Conservation (phyloP, 768 basidiomycete genomes). For the Hypholoma sublateritium region DNA sequence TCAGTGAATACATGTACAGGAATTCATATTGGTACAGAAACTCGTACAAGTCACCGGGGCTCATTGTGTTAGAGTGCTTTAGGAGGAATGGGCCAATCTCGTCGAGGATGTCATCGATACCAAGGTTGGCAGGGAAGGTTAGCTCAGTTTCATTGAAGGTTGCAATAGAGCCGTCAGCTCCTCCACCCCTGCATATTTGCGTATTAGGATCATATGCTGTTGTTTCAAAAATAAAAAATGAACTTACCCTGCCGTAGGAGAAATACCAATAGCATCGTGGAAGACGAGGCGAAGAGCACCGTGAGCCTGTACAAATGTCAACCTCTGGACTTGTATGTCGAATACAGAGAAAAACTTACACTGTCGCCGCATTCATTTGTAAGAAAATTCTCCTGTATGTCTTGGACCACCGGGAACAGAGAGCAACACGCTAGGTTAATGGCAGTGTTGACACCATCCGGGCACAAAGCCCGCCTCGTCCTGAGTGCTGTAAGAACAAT, state of each 20-base stretch:
- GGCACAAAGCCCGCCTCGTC: conserved; percentile 6
- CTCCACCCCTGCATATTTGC: conserved; percentile 2
- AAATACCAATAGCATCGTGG: conserved; percentile 15
- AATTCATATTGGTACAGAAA: not conserved
- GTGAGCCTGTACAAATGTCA: conserved; percentile 6
- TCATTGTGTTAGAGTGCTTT: conserved; percentile 2
- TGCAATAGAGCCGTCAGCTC: not conserved
- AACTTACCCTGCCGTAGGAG: conserved; percentile 8
- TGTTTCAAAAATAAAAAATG: not conserved
- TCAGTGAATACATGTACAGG: not conserved
- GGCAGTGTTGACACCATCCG: conserved; percentile 5
- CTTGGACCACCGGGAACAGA: conserved; percentile 13
- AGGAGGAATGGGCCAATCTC: conserved; percentile 5
- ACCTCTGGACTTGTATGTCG: too few relatives aligned
- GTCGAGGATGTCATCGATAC: conserved; percentile 10
- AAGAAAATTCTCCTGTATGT: conserved; percentile 11
- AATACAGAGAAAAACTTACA: not conserved
- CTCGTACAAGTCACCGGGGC: conserved; percentile 8
- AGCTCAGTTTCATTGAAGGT: conserved; percentile 11
- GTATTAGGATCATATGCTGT: not conserved
- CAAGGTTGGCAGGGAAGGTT: conserved; percentile 9
- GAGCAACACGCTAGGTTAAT: conserved; percentile 5
- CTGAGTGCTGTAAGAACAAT: not conserved
- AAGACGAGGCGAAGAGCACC: conserved; percentile 16
- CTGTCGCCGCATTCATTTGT: conserved; percentile 13